Conservation (phyloP, 441 rosid genomes). For the Adansonia grandidieri region DNA sequence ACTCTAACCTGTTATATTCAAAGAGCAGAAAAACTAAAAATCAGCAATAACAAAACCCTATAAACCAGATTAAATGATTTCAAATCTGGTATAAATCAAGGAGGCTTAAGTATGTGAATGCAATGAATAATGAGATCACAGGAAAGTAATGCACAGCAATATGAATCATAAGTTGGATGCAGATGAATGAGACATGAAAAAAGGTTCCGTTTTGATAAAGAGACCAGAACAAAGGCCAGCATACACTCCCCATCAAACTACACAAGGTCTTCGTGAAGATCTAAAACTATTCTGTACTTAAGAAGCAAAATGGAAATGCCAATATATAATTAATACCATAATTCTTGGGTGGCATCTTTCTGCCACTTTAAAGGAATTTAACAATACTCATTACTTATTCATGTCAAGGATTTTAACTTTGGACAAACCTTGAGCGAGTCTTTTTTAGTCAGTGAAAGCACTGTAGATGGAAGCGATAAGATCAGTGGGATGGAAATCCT, state of each 20-base stretch:
- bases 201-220: neutral
- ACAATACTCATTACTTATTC: constrained; percentile 11
- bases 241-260: neutral
- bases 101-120: neutral
- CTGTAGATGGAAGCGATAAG: constrained; percentile 78
- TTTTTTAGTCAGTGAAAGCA: constrained; percentile 80
- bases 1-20: constrained; percentile 72
- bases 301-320: constrained; percentile 10
- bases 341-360: neutral
- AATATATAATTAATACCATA: neutral
- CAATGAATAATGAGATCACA: neutral
- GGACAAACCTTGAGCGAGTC: constrained; percentile 69
- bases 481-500: constrained; percentile 84
- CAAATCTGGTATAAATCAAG: neutral
- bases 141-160: neutral
- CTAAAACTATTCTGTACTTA: neutral
- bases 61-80: constrained; percentile 18
- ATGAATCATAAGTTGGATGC: constrained; percentile 3
- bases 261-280: neutral
- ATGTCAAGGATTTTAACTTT: constrained; percentile 7
- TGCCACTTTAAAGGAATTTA: neutral
- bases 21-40: constrained; percentile 5
- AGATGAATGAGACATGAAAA: neutral
- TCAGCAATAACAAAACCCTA: neutral
- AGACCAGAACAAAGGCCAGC: neutral